Base-by-base conservation (phyloP, 2,329 filamentous ascomycete genomes). In the Thelonectria rubi region DNA sequence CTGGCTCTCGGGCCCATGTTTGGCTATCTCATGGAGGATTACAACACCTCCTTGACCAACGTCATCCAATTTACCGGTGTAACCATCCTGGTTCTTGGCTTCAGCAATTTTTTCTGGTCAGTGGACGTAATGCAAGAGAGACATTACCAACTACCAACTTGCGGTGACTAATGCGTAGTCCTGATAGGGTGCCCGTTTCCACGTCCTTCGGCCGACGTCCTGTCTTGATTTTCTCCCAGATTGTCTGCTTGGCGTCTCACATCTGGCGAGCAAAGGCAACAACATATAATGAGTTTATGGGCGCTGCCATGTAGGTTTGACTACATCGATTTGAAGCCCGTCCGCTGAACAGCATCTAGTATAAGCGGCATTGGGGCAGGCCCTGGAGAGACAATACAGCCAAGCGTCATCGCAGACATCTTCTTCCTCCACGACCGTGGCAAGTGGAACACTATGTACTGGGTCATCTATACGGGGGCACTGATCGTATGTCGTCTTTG, bases 91-190 rank as follows among this genome's bases (percentile, higher is more conserved):
- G 49, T 62, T 14, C 59, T 62, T 30, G 55, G 59, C 3, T 62
- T 62, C 20, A 62, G 59, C 49, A 62, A 62, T 34, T 58, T 62
- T 14, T n/a, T 62, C 48, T 62, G 59, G 59, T 53, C 3, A 43
- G 55, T 20, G 11, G 11, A 15, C 2, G 26, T 26, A 24, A 24
- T 24, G 21, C 21, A 24, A 24, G 21, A 24, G 21, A 24, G 21
- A 24, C 21, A 24, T 24, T 24, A 24, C 21, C 21, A 24, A 24
- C 21, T 24, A 24, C 7, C 21, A 24, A 24, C 21, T 24, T 24
- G 21, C 21, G 7, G 21, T 24, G 21, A 24, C 21, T 24, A 24
- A 24, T 7, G 21, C 21, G 21, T 24, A 24, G 21, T 24, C 21
- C 21, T 24, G 32, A 1, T n/a, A 56, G 53, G 53, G 53, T 49